Evolutionary conservation across 2,329 filamentous ascomycete species (phyloP).

Genomic region (Leptographium galeiforme): DNA sequence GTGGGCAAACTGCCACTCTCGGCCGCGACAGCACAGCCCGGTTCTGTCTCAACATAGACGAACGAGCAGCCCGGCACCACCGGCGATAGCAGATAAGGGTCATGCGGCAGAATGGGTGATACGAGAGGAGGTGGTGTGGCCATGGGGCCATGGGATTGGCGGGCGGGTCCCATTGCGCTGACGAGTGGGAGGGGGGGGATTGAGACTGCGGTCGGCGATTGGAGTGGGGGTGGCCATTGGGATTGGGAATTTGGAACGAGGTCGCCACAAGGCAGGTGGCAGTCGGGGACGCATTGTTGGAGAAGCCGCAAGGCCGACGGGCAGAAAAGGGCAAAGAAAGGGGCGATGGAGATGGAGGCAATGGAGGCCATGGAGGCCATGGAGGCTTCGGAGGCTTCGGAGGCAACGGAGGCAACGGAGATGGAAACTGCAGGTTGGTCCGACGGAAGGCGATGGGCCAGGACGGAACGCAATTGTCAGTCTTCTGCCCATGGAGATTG

Average conservation of each 20-base stretch:
- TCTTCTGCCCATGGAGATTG: background rate
- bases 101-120: slow-evolving; percentile 1
- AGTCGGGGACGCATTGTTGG: too few relatives aligned
- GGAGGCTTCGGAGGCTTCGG: background rate
- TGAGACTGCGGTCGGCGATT: too few relatives aligned
- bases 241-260: too few relatives aligned
- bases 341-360: too few relatives aligned
- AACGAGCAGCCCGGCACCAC: background rate
- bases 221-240: too few relatives aligned
- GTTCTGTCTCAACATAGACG: background rate
- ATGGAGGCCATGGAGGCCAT: background rate
- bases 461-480: too few relatives aligned
- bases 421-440: background rate
- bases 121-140: background rate
- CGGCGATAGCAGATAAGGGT: background rate
- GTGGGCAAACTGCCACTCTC: too few relatives aligned
- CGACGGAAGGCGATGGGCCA: too few relatives aligned
- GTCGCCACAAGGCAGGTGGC: too few relatives aligned
- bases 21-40: background rate
- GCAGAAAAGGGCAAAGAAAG: too few relatives aligned
- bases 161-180: background rate
- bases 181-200: background rate
- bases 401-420: background rate
- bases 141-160: background rate
- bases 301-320: too few relatives aligned